A percentile compares a stretch with the other conserved stretches of the same genome.
Conservation (phyloP, 2,329 filamentous ascomycete species). For the Paecilomyces sp. region DNA sequence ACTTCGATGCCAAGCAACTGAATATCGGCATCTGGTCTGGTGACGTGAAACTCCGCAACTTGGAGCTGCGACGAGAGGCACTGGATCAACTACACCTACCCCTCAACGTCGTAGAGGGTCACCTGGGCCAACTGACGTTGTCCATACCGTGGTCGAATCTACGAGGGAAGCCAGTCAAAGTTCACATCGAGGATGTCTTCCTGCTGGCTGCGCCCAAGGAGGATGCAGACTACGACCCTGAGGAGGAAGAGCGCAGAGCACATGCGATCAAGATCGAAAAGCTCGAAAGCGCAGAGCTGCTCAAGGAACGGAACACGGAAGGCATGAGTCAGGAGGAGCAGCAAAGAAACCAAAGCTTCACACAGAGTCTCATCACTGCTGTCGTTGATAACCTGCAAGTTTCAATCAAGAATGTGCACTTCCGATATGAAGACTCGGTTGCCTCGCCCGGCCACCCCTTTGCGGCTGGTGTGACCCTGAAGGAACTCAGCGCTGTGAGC, state of each 20-base stretch:
- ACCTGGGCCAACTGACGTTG: slow-evolving; percentile 84
- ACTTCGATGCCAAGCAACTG: slow-evolving; percentile 95
- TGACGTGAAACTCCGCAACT: slow-evolving; percentile 88
- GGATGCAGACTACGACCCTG: slow-evolving; percentile 85
- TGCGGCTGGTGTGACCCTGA: slow-evolving; percentile 81
- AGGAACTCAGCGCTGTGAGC: slow-evolving; percentile 95
- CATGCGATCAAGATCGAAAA: slow-evolving; percentile 99
- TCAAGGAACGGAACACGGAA: slow-evolving; percentile 88
- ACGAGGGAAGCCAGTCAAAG: slow-evolving; percentile 84
- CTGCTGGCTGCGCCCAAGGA: slow-evolving; percentile 91
- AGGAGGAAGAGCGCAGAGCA: slow-evolving; percentile 79
- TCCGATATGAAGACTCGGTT: slow-evolving; percentile 96
- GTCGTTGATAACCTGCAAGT: slow-evolving; percentile 98
- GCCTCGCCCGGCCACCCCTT: slow-evolving; percentile 94
- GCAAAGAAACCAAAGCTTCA: slow-evolving; percentile 96
- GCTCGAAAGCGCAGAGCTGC: slow-evolving; percentile 86
- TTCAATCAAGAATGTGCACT: slow-evolving; percentile 95
- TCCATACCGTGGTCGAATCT: slow-evolving; percentile 97
- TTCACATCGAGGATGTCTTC: slow-evolving; percentile 95
- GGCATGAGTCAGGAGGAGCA: slow-evolving; percentile 93
- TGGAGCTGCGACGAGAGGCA: slow-evolving; percentile 88
- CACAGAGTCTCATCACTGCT: slow-evolving; percentile 86
- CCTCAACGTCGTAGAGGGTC: slow-evolving; percentile 92
- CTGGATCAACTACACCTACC: slow-evolving; percentile 95
- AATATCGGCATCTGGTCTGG: slow-evolving; percentile 99